phyloP scores from a whole-genome alignment of 2,329 filamentous ascomycete species.

The Fusarium continuum region DNA sequence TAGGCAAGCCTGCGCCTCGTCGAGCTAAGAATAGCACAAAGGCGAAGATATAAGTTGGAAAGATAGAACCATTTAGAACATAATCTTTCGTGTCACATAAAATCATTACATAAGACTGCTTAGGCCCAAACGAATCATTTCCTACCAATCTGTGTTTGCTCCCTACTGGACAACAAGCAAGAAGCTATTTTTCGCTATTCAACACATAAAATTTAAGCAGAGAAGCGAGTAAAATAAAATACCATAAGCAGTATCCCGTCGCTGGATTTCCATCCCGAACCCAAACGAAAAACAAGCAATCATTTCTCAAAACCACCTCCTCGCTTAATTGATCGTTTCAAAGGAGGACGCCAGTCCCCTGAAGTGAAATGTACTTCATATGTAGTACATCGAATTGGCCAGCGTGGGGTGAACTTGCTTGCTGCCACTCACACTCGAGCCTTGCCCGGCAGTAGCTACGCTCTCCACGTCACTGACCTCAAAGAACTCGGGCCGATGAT shows the following conservation, averaged over 20 bases:
- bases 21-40: constrained; percentile 35
- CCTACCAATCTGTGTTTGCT: neutral
- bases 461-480: constrained; percentile 53
- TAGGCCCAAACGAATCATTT: too few relatives aligned
- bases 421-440: constrained; percentile 1
- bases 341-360: neutral
- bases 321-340: neutral
- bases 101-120: too few relatives aligned
- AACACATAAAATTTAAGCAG: neutral
- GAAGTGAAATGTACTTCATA: constrained; percentile 53
- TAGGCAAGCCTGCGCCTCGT: constrained; percentile 44
- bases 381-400: constrained; percentile 64
- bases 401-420: constrained; percentile 55
- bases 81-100: too few relatives aligned
- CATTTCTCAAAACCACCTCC: neutral
- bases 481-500: constrained; percentile 73
- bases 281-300: neutral
- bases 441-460: constrained; percentile 26
- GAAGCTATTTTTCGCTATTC: neutral
- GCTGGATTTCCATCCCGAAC: neutral
- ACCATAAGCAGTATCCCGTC: neutral
- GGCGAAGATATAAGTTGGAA: constrained; percentile 46
- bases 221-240: neutral
- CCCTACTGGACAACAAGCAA: neutral
- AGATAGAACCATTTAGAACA: neutral